Conservation (phyloP, 108 stramenopile species). For the Stephanodiscus minutulus region DNA sequence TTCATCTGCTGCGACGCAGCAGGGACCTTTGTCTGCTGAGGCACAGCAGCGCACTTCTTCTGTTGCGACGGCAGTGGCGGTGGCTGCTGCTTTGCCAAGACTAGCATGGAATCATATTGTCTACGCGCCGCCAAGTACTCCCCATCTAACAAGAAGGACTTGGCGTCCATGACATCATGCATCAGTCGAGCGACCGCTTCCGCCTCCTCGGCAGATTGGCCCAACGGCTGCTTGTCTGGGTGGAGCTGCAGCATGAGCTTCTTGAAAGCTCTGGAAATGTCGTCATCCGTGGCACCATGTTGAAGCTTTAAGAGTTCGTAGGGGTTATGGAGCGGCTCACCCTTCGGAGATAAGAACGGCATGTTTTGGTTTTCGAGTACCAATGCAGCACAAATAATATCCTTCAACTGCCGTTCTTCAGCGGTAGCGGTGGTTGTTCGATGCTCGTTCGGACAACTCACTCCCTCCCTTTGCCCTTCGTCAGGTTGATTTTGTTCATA, state of each 20-base stretch:
- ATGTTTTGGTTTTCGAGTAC: slow-evolving; percentile 2
- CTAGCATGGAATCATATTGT: slow-evolving; percentile 48
- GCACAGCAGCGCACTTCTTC: background rate
- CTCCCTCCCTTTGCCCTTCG: too few species aligned
- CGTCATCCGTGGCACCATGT: slow-evolving; percentile 54
- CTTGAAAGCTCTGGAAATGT: slow-evolving; percentile 81
- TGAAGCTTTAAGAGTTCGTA: slow-evolving; percentile 64
- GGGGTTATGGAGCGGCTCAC: slow-evolving; percentile 53
- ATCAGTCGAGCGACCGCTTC: slow-evolving; percentile 25
- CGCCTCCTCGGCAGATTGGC: slow-evolving; percentile 47
- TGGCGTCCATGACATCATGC: slow-evolving; percentile 50
- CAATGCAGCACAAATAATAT: too few species aligned
- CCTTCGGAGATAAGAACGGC: slow-evolving; percentile 32
- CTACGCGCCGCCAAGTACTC: slow-evolving; percentile 35
- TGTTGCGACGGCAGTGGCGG: background rate
- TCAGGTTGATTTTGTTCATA: too few species aligned
- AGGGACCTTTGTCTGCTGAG: background rate
- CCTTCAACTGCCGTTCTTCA: too few species aligned
- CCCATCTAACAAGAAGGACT: slow-evolving; percentile 39
- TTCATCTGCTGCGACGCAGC: background rate
- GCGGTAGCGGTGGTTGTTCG: too few species aligned
- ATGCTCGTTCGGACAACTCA: too few species aligned
- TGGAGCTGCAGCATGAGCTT: slow-evolving; percentile 80
- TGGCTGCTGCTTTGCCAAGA: slow-evolving; percentile 12
- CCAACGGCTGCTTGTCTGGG: slow-evolving; percentile 72